Percentiles rank a stretch among this genome's conserved stretches.
Evolutionary conservation across 192 early-diverging fungal genomes (phyloP).

Genomic region (Coemansia sp.): DNA sequence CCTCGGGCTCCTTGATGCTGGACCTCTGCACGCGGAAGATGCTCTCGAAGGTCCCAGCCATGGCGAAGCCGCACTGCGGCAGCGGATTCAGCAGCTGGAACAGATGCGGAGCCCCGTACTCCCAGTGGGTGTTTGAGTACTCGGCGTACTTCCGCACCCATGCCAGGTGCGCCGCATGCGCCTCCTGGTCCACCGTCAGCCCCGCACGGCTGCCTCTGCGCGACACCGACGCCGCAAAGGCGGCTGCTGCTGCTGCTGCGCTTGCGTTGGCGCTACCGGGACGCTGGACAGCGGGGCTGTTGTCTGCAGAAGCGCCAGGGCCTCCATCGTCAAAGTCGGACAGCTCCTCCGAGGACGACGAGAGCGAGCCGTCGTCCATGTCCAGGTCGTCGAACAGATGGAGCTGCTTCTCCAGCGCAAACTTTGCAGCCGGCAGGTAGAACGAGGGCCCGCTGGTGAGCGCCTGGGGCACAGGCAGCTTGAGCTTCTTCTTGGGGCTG

Average conservation of each 20-base stretch:
- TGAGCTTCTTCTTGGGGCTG: slow-evolving; percentile 37
- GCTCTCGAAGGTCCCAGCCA: slow-evolving; percentile 22
- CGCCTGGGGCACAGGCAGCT: slow-evolving; percentile 33
- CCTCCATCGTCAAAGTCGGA: slow-evolving; percentile 29
- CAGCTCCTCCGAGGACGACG: slow-evolving; percentile 41
- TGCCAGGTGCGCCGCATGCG: slow-evolving; percentile 14
- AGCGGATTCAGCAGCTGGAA: slow-evolving; percentile 42
- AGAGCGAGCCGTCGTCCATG: slow-evolving; percentile 32
- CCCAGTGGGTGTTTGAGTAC: slow-evolving; percentile 25
- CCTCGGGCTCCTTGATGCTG: slow-evolving; percentile 34
- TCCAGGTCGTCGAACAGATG: slow-evolving; percentile 5
- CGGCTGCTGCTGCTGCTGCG: slow-evolving; percentile 11
- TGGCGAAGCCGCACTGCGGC: slow-evolving; percentile 39
- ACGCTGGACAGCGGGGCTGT: slow-evolving; percentile 1
- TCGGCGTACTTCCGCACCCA: slow-evolving; percentile 33
- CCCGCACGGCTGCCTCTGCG: slow-evolving; percentile 6
- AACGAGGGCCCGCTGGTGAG: slow-evolving; percentile 36
- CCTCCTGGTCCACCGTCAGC: slow-evolving; percentile 15
- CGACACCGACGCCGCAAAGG: not conserved
- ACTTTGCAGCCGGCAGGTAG: slow-evolving; percentile 30
- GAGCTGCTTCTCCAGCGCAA: slow-evolving; percentile 18
- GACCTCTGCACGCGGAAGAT: slow-evolving; percentile 30
- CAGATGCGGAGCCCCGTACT: slow-evolving; percentile 38
- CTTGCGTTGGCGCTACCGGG: not conserved
- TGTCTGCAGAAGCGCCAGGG: not conserved